Evolutionary conservation across 116 monocot species (phyloP), one percentile per base, ranked within the genome.

Genomic region (Papilionanthe hybrid): DNA sequence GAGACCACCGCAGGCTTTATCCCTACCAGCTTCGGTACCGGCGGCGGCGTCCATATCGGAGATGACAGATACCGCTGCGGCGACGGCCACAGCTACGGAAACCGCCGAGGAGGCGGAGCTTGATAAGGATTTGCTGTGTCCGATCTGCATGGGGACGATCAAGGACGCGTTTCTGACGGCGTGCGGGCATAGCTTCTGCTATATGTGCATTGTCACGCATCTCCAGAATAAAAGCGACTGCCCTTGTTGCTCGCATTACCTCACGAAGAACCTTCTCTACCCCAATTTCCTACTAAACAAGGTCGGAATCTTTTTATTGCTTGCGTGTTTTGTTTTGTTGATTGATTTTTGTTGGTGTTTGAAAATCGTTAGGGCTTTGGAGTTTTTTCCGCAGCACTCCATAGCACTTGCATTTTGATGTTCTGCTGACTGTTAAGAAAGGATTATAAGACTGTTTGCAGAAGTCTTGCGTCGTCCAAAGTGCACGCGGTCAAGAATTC

Each of bases 261-360:
- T 98, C 78, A 98, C 97, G 80, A 92, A 85, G 86, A 94, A 79
- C 71, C 85, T 92, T 9, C 89, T 98, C 80, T 98, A 81, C 84
- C 97, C 97, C 72, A 94, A 98, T 87, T 98, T 98, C 85, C 88
- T 98, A 20, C 94, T 98, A 53, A 90, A 92, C 80, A 94, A 98
- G 97, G 97, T 97, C 32, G 19, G 5, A 20, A 4, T 73, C 74
- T 25, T 20, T 44, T 55, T 9, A 23, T 0, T 60, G 10, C 37
- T 69, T 5, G 15, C 32, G 32, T 32, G 32, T 32, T 18, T 68
- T 17, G 30, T 68, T 32, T 68, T 29, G 15, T 5, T 30, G 13
- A 68, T 68, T 68, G 13, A 13, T 28, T 5, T 32, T 68, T 32
- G 17, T 72, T 43, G 32, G 41, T 18, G 19, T 72, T 69, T 69